Evolutionary conservation across 2,329 filamentous ascomycete species (phyloP).

Genomic region (Pezicula rhizophila): DNA sequence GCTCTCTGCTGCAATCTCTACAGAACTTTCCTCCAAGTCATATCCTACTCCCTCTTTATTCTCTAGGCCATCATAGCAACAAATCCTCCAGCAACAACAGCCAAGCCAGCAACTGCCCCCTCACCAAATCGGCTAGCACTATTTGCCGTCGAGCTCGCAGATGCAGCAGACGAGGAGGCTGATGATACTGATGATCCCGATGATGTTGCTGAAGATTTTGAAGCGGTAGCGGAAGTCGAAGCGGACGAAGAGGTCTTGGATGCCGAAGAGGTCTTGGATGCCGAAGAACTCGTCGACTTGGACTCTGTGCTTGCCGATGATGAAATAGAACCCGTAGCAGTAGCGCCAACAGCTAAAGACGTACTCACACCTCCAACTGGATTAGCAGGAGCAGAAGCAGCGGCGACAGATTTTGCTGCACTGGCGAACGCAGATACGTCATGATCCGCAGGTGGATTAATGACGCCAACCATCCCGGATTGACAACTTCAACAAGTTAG

Average conservation of each 20-base stretch:
- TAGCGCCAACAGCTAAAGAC: not conserved
- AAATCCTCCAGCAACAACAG: conserved; percentile 13
- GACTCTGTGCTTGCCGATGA: conserved; percentile 24
- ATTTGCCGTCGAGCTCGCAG: not conserved
- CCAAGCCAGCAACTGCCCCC: conserved; percentile 9
- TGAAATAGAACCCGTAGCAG: conserved; percentile 11
- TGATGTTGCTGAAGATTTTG: not conserved
- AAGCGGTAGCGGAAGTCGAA: not conserved
- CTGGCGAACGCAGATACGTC: conserved; percentile 6
- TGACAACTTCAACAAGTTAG: conserved; percentile 23
- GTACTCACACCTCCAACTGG: conserved; percentile 10
- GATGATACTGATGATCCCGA: not conserved
- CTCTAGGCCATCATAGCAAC: conserved; percentile 15
- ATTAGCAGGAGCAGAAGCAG: conserved; percentile 5
- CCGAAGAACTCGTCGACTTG: too few species aligned
- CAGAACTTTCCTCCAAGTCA: not conserved
- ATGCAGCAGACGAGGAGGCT: not conserved
- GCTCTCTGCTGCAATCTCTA: too few species aligned
- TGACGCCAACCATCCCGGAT: conserved; percentile 36
- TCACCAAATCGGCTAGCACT: conserved; percentile 5
- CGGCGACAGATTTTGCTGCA: conserved; percentile 5
- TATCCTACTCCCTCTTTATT: not conserved
- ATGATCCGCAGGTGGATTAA: conserved; percentile 29
- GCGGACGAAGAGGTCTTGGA: not conserved
- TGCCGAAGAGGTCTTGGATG: too few species aligned